Percentiles rank a stretch among this genome's conserved stretches.
These are phyloP conservation scores for Mesembryanthemum crystallinum DNA, from an alignment of 148 eudicot genomes.

Conservation along the genomic window DNA sequence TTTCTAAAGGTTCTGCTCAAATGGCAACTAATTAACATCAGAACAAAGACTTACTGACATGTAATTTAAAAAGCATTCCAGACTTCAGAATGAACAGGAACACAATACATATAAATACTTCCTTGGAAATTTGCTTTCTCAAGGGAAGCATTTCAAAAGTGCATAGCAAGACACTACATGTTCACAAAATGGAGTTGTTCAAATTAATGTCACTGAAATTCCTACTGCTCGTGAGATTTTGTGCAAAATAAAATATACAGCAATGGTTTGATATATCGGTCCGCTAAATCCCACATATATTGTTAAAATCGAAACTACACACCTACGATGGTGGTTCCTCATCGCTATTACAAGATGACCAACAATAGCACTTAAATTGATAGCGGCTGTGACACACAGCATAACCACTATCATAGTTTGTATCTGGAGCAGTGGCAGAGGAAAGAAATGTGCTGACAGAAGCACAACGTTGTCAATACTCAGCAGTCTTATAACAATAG, in stretches of 20 bases:
- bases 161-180: background rate
- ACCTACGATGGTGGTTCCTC: too few relatives aligned
- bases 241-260: background rate
- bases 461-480: too few relatives aligned
- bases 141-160: background rate
- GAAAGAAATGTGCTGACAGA: too few relatives aligned
- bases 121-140: background rate
- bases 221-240: background rate
- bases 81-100: background rate
- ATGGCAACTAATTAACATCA: slow-evolving; percentile 8
- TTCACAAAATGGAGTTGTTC: too few relatives aligned
- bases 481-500: too few relatives aligned
- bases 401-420: too few relatives aligned
- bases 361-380: too few relatives aligned
- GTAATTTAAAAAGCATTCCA: background rate
- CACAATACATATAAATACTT: background rate
- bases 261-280: background rate
- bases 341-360: too few relatives aligned
- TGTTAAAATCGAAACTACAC: too few relatives aligned
- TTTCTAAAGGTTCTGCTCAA: slow-evolving; percentile 44
- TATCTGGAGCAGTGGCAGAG: too few relatives aligned
- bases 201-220: background rate
- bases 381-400: too few relatives aligned
- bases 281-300: background rate
- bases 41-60: background rate